Evolutionary conservation across 1,284 basidiomycete species (phyloP), one percentile per base, ranked within the genome.

Genomic region (Irpex sp.): DNA sequence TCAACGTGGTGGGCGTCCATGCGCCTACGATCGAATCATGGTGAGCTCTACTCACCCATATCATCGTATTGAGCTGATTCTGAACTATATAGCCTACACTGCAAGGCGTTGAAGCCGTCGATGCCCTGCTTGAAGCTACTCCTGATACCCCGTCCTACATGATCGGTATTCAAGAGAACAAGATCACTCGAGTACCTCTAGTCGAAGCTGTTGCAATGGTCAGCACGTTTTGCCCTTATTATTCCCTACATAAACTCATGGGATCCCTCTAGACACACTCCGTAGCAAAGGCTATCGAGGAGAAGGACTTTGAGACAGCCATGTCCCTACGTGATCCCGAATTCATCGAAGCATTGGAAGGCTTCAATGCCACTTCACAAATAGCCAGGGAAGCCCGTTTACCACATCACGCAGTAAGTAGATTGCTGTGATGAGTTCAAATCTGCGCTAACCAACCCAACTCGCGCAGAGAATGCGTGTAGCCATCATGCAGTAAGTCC

Each of bases 151-250:
- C 96, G 0, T 97, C 94, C 0, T 98, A 97, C 76, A 97, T 99
- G 89, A 98, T 99, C 72, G 96, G 97, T 19, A 85, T 97, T 54
- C 86, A 88, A 69, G 96, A 98, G 78, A 98, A 97, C 81, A 97
- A 97, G 79, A 95, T 99, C 67, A 94, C 84, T 15, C 87, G 94
- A 50, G 88, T 97, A 8, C 94, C 95, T 15, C 81, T 99, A 50
- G 86, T 97, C 82, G 91, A 98, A 66, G 96, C 97, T 58, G 97
- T 99, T 33, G 86, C 88, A 58, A 87, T 88, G 86, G 93, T 92
- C 3, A 15, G 31, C 17, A 39, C 46, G 9, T 11, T 31, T 3
- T n/a, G 9, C 1, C 7, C 36, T 6, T 21, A 8, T 2, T 54
- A 3, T 31, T 13, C 31, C 4, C 15, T 57, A 43, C 15, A n/a